A percentile compares a stretch with the other conserved stretches of the same genome.
Conservation (phyloP, 1,139 yeast species). For the Williopsis jadinii region DNA sequence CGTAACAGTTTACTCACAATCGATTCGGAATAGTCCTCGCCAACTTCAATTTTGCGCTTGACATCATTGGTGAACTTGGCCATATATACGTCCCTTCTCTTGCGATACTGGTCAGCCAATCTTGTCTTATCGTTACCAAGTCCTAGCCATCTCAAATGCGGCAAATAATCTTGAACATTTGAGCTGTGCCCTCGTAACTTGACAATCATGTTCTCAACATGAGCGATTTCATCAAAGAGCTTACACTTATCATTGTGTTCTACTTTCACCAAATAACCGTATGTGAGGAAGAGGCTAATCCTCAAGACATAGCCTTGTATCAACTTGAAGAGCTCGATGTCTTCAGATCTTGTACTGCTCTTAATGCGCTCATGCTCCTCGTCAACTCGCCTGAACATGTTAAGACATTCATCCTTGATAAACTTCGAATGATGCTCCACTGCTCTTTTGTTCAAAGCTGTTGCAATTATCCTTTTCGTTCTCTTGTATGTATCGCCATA, state of each 20-base stretch:
- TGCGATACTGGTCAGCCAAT: slow-evolving; percentile 33
- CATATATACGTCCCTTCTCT: slow-evolving; percentile 52
- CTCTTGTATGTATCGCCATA: slow-evolving; percentile 45
- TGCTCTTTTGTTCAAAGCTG: slow-evolving; percentile 37
- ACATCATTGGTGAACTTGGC: slow-evolving; percentile 29
- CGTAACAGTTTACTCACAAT: slow-evolving; percentile 38
- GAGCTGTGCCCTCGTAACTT: slow-evolving; percentile 57
- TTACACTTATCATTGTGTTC: slow-evolving; percentile 28
- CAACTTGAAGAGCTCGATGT: slow-evolving; percentile 35
- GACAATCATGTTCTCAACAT: slow-evolving; percentile 60
- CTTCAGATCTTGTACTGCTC: slow-evolving; percentile 19
- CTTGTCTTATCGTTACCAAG: slow-evolving; percentile 22
- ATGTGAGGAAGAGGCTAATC: slow-evolving; percentile 51
- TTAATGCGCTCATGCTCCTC: not conserved
- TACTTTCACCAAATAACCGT: slow-evolving; percentile 49
- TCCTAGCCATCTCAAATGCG: slow-evolving; percentile 33
- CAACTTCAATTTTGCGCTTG: slow-evolving; percentile 21
- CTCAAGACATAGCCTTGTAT: slow-evolving; percentile 51
- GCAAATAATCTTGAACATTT: slow-evolving; percentile 56
- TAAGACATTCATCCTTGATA: slow-evolving; percentile 39
- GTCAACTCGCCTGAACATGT: slow-evolving; percentile 24
- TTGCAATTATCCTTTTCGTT: slow-evolving; percentile 49
- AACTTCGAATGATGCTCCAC: slow-evolving; percentile 30
- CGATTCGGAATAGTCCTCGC: slow-evolving; percentile 28
- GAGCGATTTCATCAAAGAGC: slow-evolving; percentile 48